Conservation (phyloP, 2,329 filamentous ascomycete genomes). For the Acrodontium crateriforme region DNA sequence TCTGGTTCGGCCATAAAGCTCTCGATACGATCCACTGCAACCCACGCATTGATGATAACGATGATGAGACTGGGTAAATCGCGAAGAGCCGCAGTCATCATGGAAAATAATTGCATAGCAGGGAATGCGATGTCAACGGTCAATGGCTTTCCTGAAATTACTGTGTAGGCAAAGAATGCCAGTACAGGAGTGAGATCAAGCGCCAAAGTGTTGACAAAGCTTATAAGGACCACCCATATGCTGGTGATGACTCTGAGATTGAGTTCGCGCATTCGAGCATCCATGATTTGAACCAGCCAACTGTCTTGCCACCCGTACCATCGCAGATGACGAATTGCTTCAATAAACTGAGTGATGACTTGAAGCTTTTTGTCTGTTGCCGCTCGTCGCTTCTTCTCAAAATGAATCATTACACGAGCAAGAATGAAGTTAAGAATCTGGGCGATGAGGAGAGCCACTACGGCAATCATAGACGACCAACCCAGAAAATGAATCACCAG, state of each 20-base stretch:
- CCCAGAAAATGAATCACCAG: conserved; percentile 70
- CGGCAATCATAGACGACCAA: conserved; percentile 59
- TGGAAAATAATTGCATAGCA: conserved; percentile 63
- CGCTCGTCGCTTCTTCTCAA: conserved; percentile 56
- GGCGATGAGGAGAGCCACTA: conserved; percentile 45
- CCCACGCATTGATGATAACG: conserved; percentile 64
- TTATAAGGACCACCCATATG: conserved; percentile 49
- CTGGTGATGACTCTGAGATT: conserved; percentile 49
- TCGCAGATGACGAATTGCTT: conserved; percentile 65
- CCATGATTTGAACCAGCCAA: conserved; percentile 58
- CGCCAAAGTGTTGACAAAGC: conserved; percentile 55
- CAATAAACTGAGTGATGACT: conserved; percentile 72
- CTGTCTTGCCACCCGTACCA: conserved; percentile 74
- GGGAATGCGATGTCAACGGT: conserved; percentile 77
- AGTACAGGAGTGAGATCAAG: conserved; percentile 66
- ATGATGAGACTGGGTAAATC: conserved; percentile 66
- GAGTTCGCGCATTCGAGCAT: conserved; percentile 54
- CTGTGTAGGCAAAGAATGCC: conserved; percentile 69
- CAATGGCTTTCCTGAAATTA: conserved; percentile 51
- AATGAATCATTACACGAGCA: conserved; percentile 50
- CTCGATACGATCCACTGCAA: conserved; percentile 70
- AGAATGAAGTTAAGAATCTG: conserved; percentile 57
- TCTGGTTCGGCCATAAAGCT: conserved; percentile 78
- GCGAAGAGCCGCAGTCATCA: conserved; percentile 59
- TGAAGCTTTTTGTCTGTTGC: conserved; percentile 70